These are phyloP conservation scores for Sphaerosporella brunnea DNA, from an alignment of 495 filamentous ascomycete species.

Conservation along the genomic window DNA sequence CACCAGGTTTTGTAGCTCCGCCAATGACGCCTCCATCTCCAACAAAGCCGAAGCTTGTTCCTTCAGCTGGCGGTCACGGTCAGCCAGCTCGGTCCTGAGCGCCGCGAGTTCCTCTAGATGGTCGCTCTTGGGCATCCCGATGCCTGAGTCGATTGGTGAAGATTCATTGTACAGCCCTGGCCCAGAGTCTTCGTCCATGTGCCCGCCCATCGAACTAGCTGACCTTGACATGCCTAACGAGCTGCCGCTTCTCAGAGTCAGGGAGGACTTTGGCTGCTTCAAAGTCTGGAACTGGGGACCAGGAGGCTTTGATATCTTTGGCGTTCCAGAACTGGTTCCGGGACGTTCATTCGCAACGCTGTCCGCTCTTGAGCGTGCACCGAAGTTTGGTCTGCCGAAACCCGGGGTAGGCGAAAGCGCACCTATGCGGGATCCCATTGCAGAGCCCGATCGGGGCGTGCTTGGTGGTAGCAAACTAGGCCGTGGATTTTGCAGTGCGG, in stretches of 20 bases:
- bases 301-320: slow-evolving; percentile 27
- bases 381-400: slow-evolving; percentile 36
- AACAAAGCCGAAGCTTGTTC: slow-evolving; percentile 64
- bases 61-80: slow-evolving; percentile 68
- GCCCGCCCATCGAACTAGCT: slow-evolving; percentile 17
- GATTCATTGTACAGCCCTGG: slow-evolving; percentile 28
- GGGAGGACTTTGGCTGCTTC: slow-evolving; percentile 19
- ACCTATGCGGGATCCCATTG: slow-evolving; percentile 25
- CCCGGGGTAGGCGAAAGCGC: slow-evolving; percentile 45
- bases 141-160: slow-evolving; percentile 35
- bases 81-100: slow-evolving; percentile 52
- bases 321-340: slow-evolving; percentile 18
- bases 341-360: slow-evolving; percentile 31
- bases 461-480: slow-evolving; percentile 18
- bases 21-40: slow-evolving; percentile 69
- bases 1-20: slow-evolving; percentile 55
- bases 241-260: slow-evolving; percentile 18
- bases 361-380: slow-evolving; percentile 36
- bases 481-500: slow-evolving; percentile 15
- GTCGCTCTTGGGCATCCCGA: slow-evolving; percentile 36
- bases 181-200: slow-evolving; percentile 11
- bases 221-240: slow-evolving; percentile 19
- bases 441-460: slow-evolving; percentile 27
- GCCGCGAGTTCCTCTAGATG: slow-evolving; percentile 42
- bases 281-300: not conserved